phyloP scores from a whole-genome alignment of 106 monocot species.

The Dactylorhiza incarnata region DNA sequence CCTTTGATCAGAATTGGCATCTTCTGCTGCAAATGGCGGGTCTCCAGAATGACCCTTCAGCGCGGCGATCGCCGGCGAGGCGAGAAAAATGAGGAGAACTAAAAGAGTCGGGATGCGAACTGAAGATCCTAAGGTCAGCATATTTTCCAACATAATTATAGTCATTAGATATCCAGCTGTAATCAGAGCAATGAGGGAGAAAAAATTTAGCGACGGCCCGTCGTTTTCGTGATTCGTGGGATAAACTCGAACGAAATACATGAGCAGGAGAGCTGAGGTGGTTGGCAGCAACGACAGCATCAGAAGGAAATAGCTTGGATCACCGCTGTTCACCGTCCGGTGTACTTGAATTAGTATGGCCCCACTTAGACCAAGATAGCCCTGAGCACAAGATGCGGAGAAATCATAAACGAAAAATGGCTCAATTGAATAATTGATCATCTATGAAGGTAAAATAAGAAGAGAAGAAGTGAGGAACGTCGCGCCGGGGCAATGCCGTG shows the following conservation, averaged over 20 bases:
- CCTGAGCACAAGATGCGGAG: constrained; percentile 13
- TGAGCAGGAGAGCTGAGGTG: constrained; percentile 23
- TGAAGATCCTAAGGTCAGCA: constrained; percentile 9
- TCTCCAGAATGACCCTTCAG: constrained; percentile 9
- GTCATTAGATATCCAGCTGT: constrained; percentile 39
- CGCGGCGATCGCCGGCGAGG: constrained; percentile 19
- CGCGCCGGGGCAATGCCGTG: no score
- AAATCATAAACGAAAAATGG: background rate
- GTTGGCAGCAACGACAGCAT: constrained; percentile 37
- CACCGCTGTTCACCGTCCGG: constrained; percentile 14
- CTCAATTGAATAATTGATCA: background rate
- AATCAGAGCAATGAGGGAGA: constrained; percentile 28
- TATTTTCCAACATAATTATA: constrained; percentile 36
- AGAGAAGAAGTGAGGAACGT: no score
- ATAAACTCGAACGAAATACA: constrained; percentile 30
- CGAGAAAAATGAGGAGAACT: constrained; percentile 29
- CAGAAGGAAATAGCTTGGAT: constrained; percentile 31
- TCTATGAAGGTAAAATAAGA: background rate
- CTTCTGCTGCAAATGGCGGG: background rate
- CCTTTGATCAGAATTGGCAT: constrained; percentile 15
- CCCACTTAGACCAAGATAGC: constrained; percentile 47
- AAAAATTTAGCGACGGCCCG: constrained; percentile 20
- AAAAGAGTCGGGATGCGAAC: constrained; percentile 10
- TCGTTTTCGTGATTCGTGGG: constrained; percentile 20
- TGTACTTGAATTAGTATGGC: constrained; percentile 54